Percentiles rank a stretch among this genome's conserved stretches.
These are phyloP conservation scores for Albizia julibrissin DNA, from an alignment of 306 rosid species.

Conservation along the genomic window DNA sequence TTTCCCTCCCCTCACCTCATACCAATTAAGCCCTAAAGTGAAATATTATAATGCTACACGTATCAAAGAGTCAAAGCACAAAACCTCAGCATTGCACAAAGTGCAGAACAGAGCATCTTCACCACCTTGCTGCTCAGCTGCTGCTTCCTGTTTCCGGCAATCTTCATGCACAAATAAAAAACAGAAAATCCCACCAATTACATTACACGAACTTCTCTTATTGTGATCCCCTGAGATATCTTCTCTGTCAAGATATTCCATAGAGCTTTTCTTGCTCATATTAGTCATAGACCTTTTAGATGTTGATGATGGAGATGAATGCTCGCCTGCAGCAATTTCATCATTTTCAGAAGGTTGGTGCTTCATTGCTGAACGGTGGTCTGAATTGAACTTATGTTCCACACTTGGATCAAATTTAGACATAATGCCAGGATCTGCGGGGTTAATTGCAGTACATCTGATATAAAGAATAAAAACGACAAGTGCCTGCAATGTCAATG, in stretches of 20 bases:
- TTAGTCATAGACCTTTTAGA: constrained; percentile 78
- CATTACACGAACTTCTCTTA: constrained; percentile 44
- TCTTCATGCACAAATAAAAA: constrained; percentile 80
- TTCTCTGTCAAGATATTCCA: constrained; percentile 61
- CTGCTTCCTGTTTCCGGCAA: constrained; percentile 73
- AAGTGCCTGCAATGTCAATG: constrained; percentile 77
- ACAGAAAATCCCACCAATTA: constrained; percentile 69
- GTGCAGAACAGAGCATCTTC: constrained; percentile 98
- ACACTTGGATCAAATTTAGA: constrained; percentile 62
- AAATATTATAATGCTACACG: constrained; percentile 10
- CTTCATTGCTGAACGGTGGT: constrained; percentile 56
- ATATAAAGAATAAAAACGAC: constrained; percentile 86
- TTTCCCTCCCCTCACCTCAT: not conserved
- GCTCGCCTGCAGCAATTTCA: constrained; percentile 51
- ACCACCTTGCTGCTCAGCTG: constrained; percentile 64
- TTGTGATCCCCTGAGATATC: constrained; percentile 49
- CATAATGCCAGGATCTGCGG: constrained; percentile 98
- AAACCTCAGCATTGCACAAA: constrained; percentile 97
- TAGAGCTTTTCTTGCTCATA: constrained; percentile 82
- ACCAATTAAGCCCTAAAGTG: constrained; percentile 17
- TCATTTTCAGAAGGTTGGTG: constrained; percentile 61
- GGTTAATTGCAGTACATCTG: constrained; percentile 96
- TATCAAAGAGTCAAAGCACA: constrained; percentile 21
- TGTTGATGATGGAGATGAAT: constrained; percentile 66
- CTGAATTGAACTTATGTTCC: constrained; percentile 41